These are phyloP conservation scores for Danielia reshetovae DNA, from an alignment of 805 yeast species.

Conservation along the genomic window DNA sequence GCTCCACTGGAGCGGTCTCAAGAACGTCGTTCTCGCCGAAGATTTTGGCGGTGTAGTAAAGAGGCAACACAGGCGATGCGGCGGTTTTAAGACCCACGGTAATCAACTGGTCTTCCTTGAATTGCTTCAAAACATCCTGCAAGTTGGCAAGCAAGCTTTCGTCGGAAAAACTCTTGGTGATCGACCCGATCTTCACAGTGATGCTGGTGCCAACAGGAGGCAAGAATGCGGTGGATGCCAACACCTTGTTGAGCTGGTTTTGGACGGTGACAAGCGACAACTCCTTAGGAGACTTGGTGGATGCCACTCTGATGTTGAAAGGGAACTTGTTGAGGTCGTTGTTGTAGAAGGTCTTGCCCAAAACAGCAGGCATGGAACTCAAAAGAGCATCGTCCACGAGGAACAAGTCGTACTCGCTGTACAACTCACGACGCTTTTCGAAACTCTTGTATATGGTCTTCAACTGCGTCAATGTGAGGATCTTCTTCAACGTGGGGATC, in stretches of 20 bases:
- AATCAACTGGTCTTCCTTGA: constrained; percentile 47
- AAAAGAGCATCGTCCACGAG: constrained; percentile 80
- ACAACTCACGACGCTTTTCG: constrained; percentile 79
- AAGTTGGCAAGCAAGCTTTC: constrained; percentile 59
- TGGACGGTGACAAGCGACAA: constrained; percentile 48
- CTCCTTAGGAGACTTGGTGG: constrained; percentile 29
- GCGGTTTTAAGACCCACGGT: constrained; percentile 62
- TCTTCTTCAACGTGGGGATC: constrained; percentile 46
- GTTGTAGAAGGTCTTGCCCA: constrained; percentile 74
- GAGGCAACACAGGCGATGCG: constrained; percentile 79
- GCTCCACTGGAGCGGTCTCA: constrained; percentile 24
- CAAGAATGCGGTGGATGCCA: constrained; percentile 55
- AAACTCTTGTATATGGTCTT: constrained; percentile 84
- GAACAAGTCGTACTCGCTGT: constrained; percentile 67
- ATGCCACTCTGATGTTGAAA: constrained; percentile 51
- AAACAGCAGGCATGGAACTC: constrained; percentile 72
- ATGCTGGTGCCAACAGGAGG: constrained; percentile 74
- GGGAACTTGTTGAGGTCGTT: constrained; percentile 56
- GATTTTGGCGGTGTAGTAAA: constrained; percentile 62
- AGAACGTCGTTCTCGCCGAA: constrained; percentile 47
- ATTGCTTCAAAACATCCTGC: constrained; percentile 46
- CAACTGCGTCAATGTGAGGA: constrained; percentile 69
- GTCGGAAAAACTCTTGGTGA: constrained; percentile 32
- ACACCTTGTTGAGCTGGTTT: constrained; percentile 56
- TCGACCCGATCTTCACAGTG: constrained; percentile 63